These are phyloP conservation scores for Geranium brycei DNA, from an alignment of 345 rosid species.

Conservation along the genomic window DNA sequence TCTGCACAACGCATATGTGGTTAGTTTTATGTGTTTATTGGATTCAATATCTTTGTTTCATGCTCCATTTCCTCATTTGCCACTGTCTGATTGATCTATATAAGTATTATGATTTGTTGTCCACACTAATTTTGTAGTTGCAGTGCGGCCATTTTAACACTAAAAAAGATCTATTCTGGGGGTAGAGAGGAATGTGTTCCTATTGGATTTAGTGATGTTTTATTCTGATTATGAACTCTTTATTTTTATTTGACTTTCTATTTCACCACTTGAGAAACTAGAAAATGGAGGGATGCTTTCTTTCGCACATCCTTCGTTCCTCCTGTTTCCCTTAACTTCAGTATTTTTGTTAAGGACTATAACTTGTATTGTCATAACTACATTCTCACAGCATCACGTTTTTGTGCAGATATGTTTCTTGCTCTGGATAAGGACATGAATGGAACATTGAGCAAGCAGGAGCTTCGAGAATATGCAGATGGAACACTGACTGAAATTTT, in stretches of 20 bases:
- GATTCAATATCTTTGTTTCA: not conserved
- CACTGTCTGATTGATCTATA: not conserved
- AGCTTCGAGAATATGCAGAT: constrained; percentile 91
- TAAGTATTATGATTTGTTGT: not conserved
- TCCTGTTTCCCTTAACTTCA: not conserved
- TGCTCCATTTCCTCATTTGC: not conserved
- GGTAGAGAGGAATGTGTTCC: too few species aligned
- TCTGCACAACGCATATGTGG: constrained; percentile 98
- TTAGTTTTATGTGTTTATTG: constrained; percentile 15
- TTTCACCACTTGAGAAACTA: too few species aligned
- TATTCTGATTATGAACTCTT: too few species aligned
- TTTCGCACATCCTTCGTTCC: not conserved
- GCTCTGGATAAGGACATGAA: constrained; percentile 92
- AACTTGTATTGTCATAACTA: not conserved
- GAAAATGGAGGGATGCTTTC: too few species aligned
- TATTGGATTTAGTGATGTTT: too few species aligned
- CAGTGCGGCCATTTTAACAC: not conserved
- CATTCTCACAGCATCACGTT: constrained; percentile 2
- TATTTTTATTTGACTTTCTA: too few species aligned
- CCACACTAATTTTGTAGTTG: not conserved
- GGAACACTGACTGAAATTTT: constrained; percentile 91
- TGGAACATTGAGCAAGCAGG: constrained; percentile 90
- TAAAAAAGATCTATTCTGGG: too few species aligned
- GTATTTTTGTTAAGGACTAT: not conserved
- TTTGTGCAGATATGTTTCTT: constrained; percentile 71